phyloP scores from a whole-genome alignment of 2,329 filamentous ascomycete species.

The Pyrenophora tritici-repentis region DNA sequence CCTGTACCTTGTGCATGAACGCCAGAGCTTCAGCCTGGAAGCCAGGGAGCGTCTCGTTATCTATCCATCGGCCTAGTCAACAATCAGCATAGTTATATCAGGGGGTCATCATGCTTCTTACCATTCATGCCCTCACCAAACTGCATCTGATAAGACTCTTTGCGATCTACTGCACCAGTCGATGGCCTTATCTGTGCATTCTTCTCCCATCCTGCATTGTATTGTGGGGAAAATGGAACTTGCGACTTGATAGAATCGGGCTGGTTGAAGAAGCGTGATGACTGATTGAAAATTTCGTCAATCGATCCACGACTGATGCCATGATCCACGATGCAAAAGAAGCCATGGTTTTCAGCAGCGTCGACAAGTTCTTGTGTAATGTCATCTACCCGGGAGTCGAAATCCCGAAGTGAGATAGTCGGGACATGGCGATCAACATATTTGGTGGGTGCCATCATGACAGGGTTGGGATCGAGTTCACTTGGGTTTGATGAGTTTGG shows the following conservation, averaged over 20 bases:
- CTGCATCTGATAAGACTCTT: conserved; percentile 68
- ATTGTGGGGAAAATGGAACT: conserved; percentile 54
- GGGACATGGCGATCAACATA: conserved; percentile 19
- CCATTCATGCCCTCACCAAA: conserved; percentile 61
- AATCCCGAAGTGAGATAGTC: conserved; percentile 59
- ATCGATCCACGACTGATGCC: conserved; percentile 57
- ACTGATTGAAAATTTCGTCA: conserved; percentile 57
- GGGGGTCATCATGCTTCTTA: conserved; percentile 16
- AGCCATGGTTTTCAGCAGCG: conserved; percentile 64
- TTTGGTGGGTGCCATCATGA: conserved; percentile 18
- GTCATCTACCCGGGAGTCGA: conserved; percentile 57
- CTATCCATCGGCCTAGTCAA: conserved; percentile 53
- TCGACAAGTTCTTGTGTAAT: conserved; percentile 59
- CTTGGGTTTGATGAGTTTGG: neutral
- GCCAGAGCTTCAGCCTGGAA: conserved; percentile 53
- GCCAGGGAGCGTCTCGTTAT: conserved; percentile 53
- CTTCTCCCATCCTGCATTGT: conserved; percentile 67
- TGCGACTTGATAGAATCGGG: conserved; percentile 52
- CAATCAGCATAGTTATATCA: neutral
- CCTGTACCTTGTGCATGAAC: conserved; percentile 63
- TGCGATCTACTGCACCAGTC: conserved; percentile 63
- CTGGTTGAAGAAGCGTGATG: conserved; percentile 61
- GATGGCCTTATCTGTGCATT: conserved; percentile 46
- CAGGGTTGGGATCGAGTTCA: neutral
- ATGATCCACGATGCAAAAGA: conserved; percentile 63